Percentiles rank a stretch among this genome's conserved stretches.
phyloP scores from a whole-genome alignment of 2,329 filamentous ascomycete species.

The Ceratocystis albifundus region DNA sequence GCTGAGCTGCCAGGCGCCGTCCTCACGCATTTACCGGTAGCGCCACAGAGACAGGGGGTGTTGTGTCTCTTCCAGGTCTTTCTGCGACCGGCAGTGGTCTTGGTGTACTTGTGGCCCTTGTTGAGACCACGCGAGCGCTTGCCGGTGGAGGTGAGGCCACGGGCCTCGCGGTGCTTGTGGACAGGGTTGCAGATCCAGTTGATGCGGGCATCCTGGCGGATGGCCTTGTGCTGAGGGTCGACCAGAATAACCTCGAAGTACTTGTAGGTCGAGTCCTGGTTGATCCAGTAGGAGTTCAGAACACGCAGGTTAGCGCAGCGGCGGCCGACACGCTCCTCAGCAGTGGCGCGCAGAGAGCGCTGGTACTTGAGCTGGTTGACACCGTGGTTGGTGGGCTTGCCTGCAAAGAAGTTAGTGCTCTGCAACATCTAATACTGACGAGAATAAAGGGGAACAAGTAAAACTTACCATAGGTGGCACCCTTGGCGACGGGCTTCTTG shows the following conservation, averaged over 20 bases:
- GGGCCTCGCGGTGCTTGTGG: conserved; percentile 99
- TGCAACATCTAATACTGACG: neutral
- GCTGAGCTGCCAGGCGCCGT: conserved; percentile 10
- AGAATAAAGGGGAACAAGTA: conserved; percentile 2
- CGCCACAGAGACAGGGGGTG: conserved; percentile 97
- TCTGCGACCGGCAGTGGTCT: conserved; percentile 90
- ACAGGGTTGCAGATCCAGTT: conserved; percentile 99
- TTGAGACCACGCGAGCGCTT: conserved; percentile 99
- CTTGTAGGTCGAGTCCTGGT: conserved; percentile 99
- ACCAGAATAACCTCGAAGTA: conserved; percentile 99
- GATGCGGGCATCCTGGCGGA: conserved; percentile 97
- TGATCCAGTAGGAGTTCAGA: conserved; percentile 99
- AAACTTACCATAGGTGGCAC: conserved; percentile 89
- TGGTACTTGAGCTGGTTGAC: conserved; percentile 99
- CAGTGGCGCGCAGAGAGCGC: conserved; percentile 92
- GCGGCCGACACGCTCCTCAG: conserved; percentile 99
- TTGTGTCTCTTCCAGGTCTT: conserved; percentile 99
- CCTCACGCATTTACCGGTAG: conserved; percentile 59
- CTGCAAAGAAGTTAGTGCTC: conserved; percentile 39
- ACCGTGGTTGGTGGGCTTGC: conserved; percentile 99
- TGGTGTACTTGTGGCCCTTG: conserved; percentile 99
- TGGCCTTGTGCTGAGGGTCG: conserved; percentile 99
- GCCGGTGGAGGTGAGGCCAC: conserved; percentile 94
- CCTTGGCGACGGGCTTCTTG: conserved; percentile 93
- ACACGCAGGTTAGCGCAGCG: conserved; percentile 98